These are phyloP conservation scores for Sarocladiaceae sp. DNA, from an alignment of 2,329 filamentous ascomycete genomes.

Conservation along the genomic window DNA sequence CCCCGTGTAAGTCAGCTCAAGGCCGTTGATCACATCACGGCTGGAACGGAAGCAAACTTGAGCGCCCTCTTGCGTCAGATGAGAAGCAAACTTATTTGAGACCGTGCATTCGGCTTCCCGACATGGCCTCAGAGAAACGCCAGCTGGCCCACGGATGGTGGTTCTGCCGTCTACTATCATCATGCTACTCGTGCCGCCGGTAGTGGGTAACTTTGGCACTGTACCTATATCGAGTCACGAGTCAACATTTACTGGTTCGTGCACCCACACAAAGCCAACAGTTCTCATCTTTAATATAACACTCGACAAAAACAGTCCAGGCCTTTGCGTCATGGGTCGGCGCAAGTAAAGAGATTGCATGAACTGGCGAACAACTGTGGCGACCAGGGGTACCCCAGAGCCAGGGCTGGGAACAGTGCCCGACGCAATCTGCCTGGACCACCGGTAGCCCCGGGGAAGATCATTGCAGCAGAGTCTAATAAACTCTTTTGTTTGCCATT, in stretches of 20 bases:
- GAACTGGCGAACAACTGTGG: slow-evolving; percentile 2
- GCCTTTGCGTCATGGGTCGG: not conserved
- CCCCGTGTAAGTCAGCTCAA: slow-evolving; percentile 2
- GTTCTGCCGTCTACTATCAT: not conserved
- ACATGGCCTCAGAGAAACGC: not conserved
- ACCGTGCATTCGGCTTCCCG: too few relatives aligned
- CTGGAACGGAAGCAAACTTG: not conserved
- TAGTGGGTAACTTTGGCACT: not conserved
- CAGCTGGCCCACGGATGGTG: not conserved
- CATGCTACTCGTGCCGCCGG: not conserved
- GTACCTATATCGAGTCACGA: not conserved
- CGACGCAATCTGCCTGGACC: slow-evolving; percentile 1
- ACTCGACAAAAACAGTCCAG: not conserved
- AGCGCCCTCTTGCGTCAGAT: not conserved
- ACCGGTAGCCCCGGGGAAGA: not conserved
- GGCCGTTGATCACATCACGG: not conserved
- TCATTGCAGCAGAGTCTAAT: not conserved
- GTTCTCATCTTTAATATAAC: not conserved
- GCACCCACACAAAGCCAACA: not conserved
- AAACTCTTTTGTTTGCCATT: slow-evolving; percentile 6
- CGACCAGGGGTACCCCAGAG: slow-evolving; percentile 2
- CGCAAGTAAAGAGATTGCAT: slow-evolving; percentile 7
- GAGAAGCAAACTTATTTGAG: not conserved
- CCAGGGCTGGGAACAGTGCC: slow-evolving; percentile 1
- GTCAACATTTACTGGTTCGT: not conserved